A percentile compares a stretch with the other conserved stretches of the same genome.
Conservation (phyloP, 106 monocot genomes). For the Acorus calamus region DNA sequence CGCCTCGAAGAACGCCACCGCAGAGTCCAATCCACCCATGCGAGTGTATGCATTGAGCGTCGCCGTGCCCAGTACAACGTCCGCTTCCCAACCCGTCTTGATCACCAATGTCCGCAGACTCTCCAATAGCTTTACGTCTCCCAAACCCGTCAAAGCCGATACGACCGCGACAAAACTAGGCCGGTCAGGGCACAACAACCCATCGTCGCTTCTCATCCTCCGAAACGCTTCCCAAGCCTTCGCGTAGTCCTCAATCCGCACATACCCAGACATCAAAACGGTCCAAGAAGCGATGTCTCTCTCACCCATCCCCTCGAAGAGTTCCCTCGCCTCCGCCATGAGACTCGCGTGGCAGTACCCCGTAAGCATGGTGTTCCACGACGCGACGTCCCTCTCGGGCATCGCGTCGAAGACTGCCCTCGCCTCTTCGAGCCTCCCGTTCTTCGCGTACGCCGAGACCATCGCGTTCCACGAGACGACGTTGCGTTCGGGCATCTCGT, state of each 20-base stretch:
- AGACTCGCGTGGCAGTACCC: conserved; percentile 41
- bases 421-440: conserved; percentile 25
- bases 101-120: conserved; percentile 36
- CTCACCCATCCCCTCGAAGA: conserved; percentile 35
- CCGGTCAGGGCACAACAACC: conserved; percentile 31
- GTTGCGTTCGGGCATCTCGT: conserved; percentile 45
- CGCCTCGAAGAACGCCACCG: conserved; percentile 37
- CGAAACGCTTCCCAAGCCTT: conserved; percentile 32
- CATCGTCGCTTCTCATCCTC: conserved; percentile 11
- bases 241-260: conserved; percentile 21
- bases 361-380: conserved; percentile 64
- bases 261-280: conserved; percentile 66
- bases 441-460: conserved; percentile 47
- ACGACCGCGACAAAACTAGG: conserved; percentile 32
- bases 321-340: conserved; percentile 28
- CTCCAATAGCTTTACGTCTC: conserved; percentile 27
- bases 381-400: conserved; percentile 29
- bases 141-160: conserved; percentile 28
- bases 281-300: conserved; percentile 57
- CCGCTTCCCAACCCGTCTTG: conserved; percentile 45
- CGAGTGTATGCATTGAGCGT: conserved; percentile 49
- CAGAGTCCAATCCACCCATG: conserved; percentile 17
- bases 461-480: conserved; percentile 59
- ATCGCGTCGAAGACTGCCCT: conserved; percentile 42
- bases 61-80: conserved; percentile 57